These are phyloP conservation scores for Picea sitchensis DNA, from an alignment of 75 land plant species.

Conservation along the genomic window DNA sequence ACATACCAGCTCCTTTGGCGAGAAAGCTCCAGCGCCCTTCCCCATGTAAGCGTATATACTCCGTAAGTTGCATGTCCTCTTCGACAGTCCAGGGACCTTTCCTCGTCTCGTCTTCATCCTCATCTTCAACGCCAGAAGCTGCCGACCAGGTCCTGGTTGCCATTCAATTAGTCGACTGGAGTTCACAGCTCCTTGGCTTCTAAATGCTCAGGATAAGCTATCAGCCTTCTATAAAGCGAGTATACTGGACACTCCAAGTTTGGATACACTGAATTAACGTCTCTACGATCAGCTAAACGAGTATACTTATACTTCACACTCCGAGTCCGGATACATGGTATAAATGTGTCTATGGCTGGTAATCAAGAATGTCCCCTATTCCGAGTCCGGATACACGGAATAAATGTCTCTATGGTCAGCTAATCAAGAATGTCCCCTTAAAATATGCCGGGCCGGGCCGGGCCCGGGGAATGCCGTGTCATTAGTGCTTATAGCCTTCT, in stretches of 20 bases:
- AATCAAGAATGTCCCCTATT: too few relatives aligned
- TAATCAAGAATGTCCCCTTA: too few relatives aligned
- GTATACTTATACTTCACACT: background rate
- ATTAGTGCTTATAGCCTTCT: too few relatives aligned
- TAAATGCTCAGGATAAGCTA: background rate
- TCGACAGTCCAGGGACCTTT: slow-evolving; percentile 66
- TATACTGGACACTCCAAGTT: background rate
- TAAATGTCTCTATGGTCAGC: too few relatives aligned
- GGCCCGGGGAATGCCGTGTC: too few relatives aligned
- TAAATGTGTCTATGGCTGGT: too few relatives aligned
- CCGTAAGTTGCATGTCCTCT: slow-evolving; percentile 43
- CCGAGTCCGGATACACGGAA: too few relatives aligned
- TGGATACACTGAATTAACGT: too few relatives aligned
- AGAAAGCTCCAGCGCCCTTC: slow-evolving; percentile 67
- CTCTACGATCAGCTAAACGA: too few relatives aligned
- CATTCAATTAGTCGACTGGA: background rate
- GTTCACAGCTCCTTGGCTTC: background rate
- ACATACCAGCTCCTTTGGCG: slow-evolving; percentile 46
- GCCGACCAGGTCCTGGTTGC: background rate
- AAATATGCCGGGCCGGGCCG: too few relatives aligned
- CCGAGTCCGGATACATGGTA: too few relatives aligned
- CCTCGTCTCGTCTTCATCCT: slow-evolving; percentile 24
- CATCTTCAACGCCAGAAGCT: background rate
- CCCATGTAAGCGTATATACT: slow-evolving; percentile 40
- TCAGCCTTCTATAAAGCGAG: background rate